These are phyloP conservation scores for Lactarius hatsudake DNA, from an alignment of 768 basidiomycete genomes.

Conservation along the genomic window DNA sequence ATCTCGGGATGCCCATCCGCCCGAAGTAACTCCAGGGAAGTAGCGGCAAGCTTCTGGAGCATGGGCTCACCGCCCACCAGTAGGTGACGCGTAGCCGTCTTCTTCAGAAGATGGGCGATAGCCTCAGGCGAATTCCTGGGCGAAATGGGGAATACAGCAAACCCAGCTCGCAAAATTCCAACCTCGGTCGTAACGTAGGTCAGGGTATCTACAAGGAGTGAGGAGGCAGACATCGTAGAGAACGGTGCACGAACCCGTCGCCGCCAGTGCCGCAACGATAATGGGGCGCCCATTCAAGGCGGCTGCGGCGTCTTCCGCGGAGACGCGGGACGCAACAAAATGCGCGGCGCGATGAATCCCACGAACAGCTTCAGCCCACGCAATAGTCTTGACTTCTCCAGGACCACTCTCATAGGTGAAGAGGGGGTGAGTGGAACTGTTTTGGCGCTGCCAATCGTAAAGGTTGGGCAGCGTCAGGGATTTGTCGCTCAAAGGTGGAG, in stretches of 20 bases:
- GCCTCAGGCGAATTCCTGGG: conserved; percentile 46
- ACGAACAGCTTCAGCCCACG: conserved; percentile 25
- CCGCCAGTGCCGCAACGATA: conserved; percentile 26
- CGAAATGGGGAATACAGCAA: conserved; percentile 39
- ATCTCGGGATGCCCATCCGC: conserved; percentile 8
- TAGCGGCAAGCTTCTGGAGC: conserved; percentile 23
- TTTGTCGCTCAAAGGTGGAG: conserved; percentile 30
- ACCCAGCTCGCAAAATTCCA: conserved; percentile 43
- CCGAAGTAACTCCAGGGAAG: conserved; percentile 16
- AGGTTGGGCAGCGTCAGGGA: conserved; percentile 30
- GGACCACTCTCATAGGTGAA: conserved; percentile 25
- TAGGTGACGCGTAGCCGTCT: conserved; percentile 34
- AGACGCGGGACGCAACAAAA: conserved; percentile 13
- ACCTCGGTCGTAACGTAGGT: conserved; percentile 30
- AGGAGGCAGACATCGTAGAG: neutral
- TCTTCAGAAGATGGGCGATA: conserved; percentile 29
- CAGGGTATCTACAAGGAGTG: conserved; percentile 26
- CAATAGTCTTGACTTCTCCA: conserved; percentile 22
- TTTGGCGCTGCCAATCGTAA: conserved; percentile 32
- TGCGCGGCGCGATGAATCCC: conserved; percentile 28
- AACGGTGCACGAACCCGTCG: conserved; percentile 23
- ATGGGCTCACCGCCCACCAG: conserved; percentile 30
- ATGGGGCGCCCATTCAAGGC: conserved; percentile 23
- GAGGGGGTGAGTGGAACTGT: conserved; percentile 29
- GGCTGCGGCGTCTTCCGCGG: conserved; percentile 8